Evolutionary conservation across 768 basidiomycete species (phyloP).

Genomic region (Psilocybe cyanescens): DNA sequence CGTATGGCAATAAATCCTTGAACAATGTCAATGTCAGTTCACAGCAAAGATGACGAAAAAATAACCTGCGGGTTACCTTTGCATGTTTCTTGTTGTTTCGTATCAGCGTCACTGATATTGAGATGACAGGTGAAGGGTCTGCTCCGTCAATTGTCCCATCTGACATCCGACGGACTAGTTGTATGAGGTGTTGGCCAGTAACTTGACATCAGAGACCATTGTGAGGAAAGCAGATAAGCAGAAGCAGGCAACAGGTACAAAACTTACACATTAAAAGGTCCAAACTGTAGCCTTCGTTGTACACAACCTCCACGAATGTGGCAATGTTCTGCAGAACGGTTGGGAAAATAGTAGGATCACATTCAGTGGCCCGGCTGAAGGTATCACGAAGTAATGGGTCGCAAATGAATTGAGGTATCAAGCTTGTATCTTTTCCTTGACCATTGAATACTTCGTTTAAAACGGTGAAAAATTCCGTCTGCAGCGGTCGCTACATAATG

Average conservation of each 20-base stretch:
- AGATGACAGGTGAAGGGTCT: constrained; percentile 61
- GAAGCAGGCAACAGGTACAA: neutral
- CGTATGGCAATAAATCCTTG: constrained; percentile 36
- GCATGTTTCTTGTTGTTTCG: constrained; percentile 62
- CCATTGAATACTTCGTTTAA: constrained; percentile 49
- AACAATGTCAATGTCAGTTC: neutral
- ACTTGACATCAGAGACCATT: constrained; percentile 39
- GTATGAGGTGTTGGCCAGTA: constrained; percentile 55
- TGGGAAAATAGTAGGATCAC: constrained; percentile 53
- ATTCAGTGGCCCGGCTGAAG: constrained; percentile 49
- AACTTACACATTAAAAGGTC: constrained; percentile 62
- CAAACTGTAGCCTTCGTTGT: constrained; percentile 52
- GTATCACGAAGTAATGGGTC: constrained; percentile 63
- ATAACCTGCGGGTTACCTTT: constrained; percentile 41
- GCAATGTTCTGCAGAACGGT: constrained; percentile 60
- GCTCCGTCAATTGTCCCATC: constrained; percentile 53
- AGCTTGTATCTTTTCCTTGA: constrained; percentile 33
- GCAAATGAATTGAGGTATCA: constrained; percentile 37
- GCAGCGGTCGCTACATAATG: constrained; percentile 44
- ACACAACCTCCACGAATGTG: constrained; percentile 59
- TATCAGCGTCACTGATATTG: constrained; percentile 53
- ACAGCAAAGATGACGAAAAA: neutral
- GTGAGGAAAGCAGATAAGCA: neutral
- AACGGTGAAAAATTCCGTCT: constrained; percentile 54
- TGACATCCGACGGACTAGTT: constrained; percentile 58